Base-by-base conservation (phyloP, 2,329 filamentous ascomycete genomes). In the Botrytis fragariae region DNA sequence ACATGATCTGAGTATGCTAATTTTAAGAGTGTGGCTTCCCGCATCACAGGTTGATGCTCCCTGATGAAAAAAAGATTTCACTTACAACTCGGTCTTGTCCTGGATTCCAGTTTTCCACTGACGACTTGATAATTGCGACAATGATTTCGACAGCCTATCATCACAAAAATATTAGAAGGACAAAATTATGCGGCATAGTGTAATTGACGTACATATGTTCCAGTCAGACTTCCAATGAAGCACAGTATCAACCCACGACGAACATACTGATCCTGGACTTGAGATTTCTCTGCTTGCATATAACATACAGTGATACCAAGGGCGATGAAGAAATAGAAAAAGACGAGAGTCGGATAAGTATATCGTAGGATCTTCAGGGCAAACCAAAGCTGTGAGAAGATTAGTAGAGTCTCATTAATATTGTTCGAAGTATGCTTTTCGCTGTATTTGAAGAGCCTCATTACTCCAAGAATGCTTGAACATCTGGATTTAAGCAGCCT, bases 321-420 rank as follows among this genome's bases (percentile, higher is more conserved):
- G 14, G 89, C 83, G 71, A 85, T 75, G 69, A 87, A 80, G 79
- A 90, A 92, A 81, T 88, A 91, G 72, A 84, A 65, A 77, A 90
- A 90, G 74, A 90, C 81, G 32, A 84, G 74, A 16, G 86, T 83
- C 18, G 91, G 89, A 76, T 88, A 90, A 14, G 84, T 81, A 79
- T 91, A 91, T 81, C 88, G 87, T 62, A 91, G 73, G 75, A 74
- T 45, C 69, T 76, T 75, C 63, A 82, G 60, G 39, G 73, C 73
- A 44, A 48, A 42, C 76, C 73, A 71, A 29, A 78, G 62, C 78
- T 79, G 44, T 16, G 25, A 48, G 16, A 22, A 10, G 35, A 29
- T 72, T 60, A 72, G 62, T 22, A 60, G 37, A 32, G 22, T 8
- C 9, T n/a, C 25, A 39, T n/a, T 18, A 9, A 18, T 29, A 29